These are phyloP conservation scores for Thelonectria rubi DNA, from an alignment of 2,329 filamentous ascomycete genomes.

Conservation along the genomic window DNA sequence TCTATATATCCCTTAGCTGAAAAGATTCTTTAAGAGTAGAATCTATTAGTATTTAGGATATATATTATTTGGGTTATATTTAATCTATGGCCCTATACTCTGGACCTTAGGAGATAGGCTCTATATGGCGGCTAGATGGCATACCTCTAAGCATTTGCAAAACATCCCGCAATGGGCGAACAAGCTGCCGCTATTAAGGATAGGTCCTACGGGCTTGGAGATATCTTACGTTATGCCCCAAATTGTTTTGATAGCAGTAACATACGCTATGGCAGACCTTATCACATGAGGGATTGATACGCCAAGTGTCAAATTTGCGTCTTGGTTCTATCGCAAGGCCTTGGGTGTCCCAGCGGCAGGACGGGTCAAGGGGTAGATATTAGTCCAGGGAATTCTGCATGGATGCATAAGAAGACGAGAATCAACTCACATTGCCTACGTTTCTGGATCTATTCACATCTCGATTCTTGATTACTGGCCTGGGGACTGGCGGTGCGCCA, in stretches of 20 bases:
- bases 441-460: too few species aligned
- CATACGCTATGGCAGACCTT: conserved; percentile 66
- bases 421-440: too few species aligned
- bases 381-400: background rate
- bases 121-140: conserved; percentile 69
- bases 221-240: conserved; percentile 67
- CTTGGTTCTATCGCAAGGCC: conserved; percentile 64
- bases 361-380: conserved; percentile 30
- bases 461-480: too few species aligned
- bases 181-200: conserved; percentile 61
- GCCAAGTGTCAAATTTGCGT: conserved; percentile 65
- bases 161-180: conserved; percentile 66
- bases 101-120: conserved; percentile 69
- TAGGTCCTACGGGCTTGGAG: conserved; percentile 69
- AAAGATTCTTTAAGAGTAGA: conserved; percentile 64
- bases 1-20: conserved; percentile 66
- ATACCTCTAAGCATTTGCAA: conserved; percentile 57
- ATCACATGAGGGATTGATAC: conserved; percentile 66
- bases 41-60: conserved; percentile 70
- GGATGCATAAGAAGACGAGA: background rate
- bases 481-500: too few species aligned
- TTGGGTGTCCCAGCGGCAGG: conserved; percentile 37
- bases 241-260: conserved; percentile 66
- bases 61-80: conserved; percentile 70
- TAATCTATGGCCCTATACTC: conserved; percentile 71